Percentiles rank a stretch among this genome's conserved stretches.
phyloP scores from a whole-genome alignment of 495 filamentous ascomycete species.

The Neurospora sublineolata region DNA sequence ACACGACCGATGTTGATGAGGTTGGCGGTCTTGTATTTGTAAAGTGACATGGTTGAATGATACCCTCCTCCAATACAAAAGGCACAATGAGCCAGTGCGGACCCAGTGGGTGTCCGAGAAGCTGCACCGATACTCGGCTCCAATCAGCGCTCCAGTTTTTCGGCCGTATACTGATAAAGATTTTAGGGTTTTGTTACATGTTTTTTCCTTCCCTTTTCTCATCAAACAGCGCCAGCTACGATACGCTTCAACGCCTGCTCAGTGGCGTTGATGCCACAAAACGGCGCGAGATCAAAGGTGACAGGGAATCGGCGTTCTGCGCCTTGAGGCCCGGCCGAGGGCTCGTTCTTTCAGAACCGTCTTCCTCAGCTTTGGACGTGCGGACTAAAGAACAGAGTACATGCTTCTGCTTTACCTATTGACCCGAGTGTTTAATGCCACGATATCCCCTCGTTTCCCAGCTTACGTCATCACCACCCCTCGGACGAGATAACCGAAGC shows the following conservation, averaged over 20 bases:
- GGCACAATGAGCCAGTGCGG: not conserved
- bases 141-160: not conserved
- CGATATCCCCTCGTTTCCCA: not conserved
- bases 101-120: not conserved
- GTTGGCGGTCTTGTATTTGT: slow-evolving; percentile 11
- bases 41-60: slow-evolving; percentile 25
- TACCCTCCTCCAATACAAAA: slow-evolving; percentile 30
- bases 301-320: slow-evolving; percentile 13
- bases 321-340: slow-evolving; percentile 13
- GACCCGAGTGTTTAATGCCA: not conserved
- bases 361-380: slow-evolving; percentile 38
- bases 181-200: not conserved
- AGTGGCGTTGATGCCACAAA: slow-evolving; percentile 38
- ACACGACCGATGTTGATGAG: not conserved
- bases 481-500: not conserved
- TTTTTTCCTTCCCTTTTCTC: not conserved
- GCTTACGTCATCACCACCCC: slow-evolving; percentile 4
- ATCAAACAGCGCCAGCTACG: slow-evolving; percentile 31
- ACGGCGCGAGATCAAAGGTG: slow-evolving; percentile 35
- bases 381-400: slow-evolving; percentile 46
- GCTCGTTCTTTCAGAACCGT: slow-evolving; percentile 43
- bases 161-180: not conserved
- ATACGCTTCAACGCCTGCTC: slow-evolving; percentile 38
- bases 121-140: not conserved
- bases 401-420: slow-evolving; percentile 14